phyloP scores from a whole-genome alignment of 805 yeast genomes.

The Hanseniaspora taiwanica region DNA sequence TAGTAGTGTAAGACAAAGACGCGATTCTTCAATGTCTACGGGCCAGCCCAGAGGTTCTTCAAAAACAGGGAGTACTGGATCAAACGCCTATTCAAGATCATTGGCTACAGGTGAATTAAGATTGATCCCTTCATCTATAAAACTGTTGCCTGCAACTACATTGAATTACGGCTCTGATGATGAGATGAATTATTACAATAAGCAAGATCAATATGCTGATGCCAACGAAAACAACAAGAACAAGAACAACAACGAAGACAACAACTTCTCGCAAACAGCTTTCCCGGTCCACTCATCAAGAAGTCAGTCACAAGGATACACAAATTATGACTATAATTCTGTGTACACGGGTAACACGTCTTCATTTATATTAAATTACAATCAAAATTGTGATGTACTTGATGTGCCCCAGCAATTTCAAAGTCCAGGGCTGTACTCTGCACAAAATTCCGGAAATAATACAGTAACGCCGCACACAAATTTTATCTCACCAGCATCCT shows the following conservation, averaged over 20 bases:
- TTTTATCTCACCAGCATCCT: background rate
- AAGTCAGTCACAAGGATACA: conserved; percentile 53
- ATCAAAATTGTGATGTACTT: conserved; percentile 21
- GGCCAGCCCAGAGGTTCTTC: background rate
- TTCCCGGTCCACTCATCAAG: conserved; percentile 52
- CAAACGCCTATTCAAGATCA: background rate
- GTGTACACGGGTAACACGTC: conserved; percentile 46
- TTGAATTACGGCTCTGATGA: conserved; percentile 66
- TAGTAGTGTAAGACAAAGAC: conserved; percentile 20
- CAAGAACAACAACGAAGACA: background rate
- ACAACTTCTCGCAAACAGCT: conserved; percentile 22
- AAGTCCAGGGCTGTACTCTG: conserved; percentile 5
- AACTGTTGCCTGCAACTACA: conserved; percentile 73
- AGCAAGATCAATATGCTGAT: conserved; percentile 14
- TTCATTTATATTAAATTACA: conserved; percentile 19
- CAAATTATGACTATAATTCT: conserved; percentile 56
- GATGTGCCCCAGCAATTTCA: conserved; percentile 25
- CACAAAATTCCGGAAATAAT: background rate
- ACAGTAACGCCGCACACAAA: background rate
- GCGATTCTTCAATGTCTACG: conserved; percentile 6
- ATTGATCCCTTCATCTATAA: conserved; percentile 41
- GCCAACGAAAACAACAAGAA: background rate
- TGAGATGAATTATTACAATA: conserved; percentile 7
- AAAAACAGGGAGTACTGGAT: background rate
- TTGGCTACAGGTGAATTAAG: conserved; percentile 9